These are phyloP conservation scores for Strigomonas galati DNA, from an alignment of 208 protist species.

Conservation along the genomic window DNA sequence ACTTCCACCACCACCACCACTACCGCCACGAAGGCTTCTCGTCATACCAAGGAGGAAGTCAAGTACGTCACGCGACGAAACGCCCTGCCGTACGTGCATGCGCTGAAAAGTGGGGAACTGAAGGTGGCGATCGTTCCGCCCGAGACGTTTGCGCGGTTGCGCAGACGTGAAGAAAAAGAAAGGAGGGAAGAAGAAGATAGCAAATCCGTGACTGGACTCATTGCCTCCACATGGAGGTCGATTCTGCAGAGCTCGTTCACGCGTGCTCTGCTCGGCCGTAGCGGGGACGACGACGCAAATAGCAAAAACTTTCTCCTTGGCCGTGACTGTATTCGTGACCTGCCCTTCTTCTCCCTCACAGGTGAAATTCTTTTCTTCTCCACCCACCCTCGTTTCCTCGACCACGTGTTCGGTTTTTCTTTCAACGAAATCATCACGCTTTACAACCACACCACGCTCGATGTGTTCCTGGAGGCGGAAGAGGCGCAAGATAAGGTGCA, in stretches of 20 bases:
- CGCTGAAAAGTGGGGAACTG: no score
- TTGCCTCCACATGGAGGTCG: neutral
- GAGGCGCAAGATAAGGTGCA: constrained; percentile 11
- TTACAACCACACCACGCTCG: constrained; percentile 18
- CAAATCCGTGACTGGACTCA: neutral
- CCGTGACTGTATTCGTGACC: constrained; percentile 62
- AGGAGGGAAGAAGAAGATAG: neutral
- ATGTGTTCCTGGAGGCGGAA: constrained; percentile 43
- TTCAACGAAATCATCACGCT: neutral
- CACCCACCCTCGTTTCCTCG: constrained; percentile 52
- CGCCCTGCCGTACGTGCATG: neutral
- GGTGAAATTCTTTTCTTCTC: constrained; percentile 64
- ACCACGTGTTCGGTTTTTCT: constrained; percentile 52
- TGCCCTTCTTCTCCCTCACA: constrained; percentile 54
- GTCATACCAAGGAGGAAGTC: neutral
- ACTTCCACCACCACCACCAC: no score
- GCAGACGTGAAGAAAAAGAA: neutral
- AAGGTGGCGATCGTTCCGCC: neutral
- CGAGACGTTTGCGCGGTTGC: neutral
- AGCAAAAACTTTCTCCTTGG: constrained; percentile 17
- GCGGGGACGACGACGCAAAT: neutral
- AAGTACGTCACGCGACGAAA: neutral
- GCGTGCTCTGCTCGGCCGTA: neutral
- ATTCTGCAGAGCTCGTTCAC: neutral
- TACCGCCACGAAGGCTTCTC: no score